These are phyloP conservation scores for Apocynum venetum DNA, from an alignment of 257 asterid species.

Conservation along the genomic window DNA sequence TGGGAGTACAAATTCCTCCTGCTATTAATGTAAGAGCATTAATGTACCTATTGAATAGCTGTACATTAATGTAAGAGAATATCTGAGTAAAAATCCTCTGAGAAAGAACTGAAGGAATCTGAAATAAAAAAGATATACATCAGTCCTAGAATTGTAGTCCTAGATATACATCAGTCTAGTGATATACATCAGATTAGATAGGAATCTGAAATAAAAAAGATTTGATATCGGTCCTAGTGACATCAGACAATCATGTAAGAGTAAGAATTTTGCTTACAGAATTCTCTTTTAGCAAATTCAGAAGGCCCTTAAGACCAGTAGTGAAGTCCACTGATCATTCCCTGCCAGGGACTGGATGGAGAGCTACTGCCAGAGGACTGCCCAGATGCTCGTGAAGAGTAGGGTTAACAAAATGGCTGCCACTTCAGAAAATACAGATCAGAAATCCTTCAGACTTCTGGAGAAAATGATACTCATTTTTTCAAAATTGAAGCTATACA, in stretches of 20 bases:
- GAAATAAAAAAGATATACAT: constrained; percentile 25
- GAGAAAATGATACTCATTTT: no score
- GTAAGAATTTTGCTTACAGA: constrained; percentile 37
- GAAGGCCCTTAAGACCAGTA: constrained; percentile 43
- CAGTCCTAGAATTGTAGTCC: no score
- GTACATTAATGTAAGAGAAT: constrained; percentile 60
- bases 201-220: neutral
- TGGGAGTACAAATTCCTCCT: neutral
- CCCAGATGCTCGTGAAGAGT: constrained; percentile 18
- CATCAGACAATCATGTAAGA: constrained; percentile 1
- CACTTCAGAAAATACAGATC: neutral
- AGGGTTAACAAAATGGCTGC: neutral
- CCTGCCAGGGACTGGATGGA: constrained; percentile 59
- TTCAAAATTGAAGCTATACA: neutral
- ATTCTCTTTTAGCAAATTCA: constrained; percentile 51
- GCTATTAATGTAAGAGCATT: neutral
- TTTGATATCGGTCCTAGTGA: constrained; percentile 11
- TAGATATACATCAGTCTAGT: no score
- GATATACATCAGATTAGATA: no score
- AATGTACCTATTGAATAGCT: constrained; percentile 73
- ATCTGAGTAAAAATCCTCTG: constrained; percentile 56
- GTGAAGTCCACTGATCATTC: constrained; percentile 29
- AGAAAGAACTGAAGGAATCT: constrained; percentile 64
- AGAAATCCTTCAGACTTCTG: neutral
- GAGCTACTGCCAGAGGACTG: constrained; percentile 30